Percentiles rank a stretch among this genome's conserved stretches.
Evolutionary conservation across 2,329 filamentous ascomycete species (phyloP).

Genomic region (Trichophyton mentagrophytes): DNA sequence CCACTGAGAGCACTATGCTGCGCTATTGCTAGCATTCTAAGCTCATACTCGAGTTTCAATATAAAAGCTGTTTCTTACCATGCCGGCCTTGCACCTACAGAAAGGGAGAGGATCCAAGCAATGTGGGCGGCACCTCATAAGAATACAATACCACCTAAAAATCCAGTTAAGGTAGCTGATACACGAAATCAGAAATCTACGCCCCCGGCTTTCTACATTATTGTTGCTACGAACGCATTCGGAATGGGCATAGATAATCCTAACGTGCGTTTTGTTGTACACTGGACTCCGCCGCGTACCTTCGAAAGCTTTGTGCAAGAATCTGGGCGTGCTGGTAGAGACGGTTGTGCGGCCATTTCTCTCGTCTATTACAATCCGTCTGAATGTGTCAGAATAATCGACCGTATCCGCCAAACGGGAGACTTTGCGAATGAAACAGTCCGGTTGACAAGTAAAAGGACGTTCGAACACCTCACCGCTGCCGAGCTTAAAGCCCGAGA

Average conservation of each 20-base stretch:
- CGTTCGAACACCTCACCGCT: slow-evolving; percentile 36
- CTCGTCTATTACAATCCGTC: slow-evolving; percentile 85
- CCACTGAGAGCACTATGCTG: slow-evolving; percentile 31
- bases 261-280: slow-evolving; percentile 84
- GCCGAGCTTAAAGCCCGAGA: slow-evolving; percentile 20
- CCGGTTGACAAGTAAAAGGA: slow-evolving; percentile 21
- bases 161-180: not conserved
- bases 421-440: slow-evolving; percentile 20
- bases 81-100: slow-evolving; percentile 58
- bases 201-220: slow-evolving; percentile 64
- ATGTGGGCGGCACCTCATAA: slow-evolving; percentile 23
- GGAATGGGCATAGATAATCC: slow-evolving; percentile 98
- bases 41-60: slow-evolving; percentile 14
- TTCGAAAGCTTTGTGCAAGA: slow-evolving; percentile 97
- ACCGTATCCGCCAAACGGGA: slow-evolving; percentile 37
- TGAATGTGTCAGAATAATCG: slow-evolving; percentile 62
- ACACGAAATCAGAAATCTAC: slow-evolving; percentile 12
- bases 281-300: slow-evolving; percentile 86
- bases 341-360: slow-evolving; percentile 69
- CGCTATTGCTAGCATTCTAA: slow-evolving; percentile 27
- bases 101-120: slow-evolving; percentile 45
- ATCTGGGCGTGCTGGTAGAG: slow-evolving; percentile 77
- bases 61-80: slow-evolving; percentile 37
- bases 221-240: slow-evolving; percentile 90
- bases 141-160: not conserved